Conservation (phyloP, 768 basidiomycete species). For the Candolleomyces efflorescens region DNA sequence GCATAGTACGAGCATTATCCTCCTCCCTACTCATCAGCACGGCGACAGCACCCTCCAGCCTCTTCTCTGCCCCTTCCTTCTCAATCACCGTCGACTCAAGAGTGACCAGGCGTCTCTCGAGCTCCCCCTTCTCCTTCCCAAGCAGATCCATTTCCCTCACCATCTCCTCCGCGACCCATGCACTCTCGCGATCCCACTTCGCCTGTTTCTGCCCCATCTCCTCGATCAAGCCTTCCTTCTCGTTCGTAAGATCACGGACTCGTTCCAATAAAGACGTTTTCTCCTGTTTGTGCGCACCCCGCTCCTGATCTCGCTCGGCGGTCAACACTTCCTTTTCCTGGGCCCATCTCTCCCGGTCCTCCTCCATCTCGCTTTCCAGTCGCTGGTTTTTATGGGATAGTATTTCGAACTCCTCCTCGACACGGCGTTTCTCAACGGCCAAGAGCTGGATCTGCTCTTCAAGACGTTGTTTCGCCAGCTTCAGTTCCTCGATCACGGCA, state of each 20-base stretch:
- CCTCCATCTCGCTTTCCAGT: neutral
- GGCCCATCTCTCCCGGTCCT: neutral
- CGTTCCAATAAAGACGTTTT: neutral
- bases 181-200: neutral
- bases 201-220: neutral
- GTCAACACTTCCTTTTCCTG: too few relatives aligned
- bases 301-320: neutral
- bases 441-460: neutral
- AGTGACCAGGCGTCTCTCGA: too few relatives aligned
- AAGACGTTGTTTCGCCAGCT: neutral
- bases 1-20: neutral
- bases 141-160: too few relatives aligned
- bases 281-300: neutral
- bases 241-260: too few relatives aligned
- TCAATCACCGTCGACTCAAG: too few relatives aligned
- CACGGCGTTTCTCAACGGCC: neutral
- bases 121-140: too few relatives aligned
- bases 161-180: neutral
- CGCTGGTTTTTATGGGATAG: neutral
- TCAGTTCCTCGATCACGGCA: neutral
- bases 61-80: neutral
- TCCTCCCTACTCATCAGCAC: neutral
- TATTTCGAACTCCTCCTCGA: neutral
- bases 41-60: neutral
- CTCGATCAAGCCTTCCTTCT: neutral